Conservation (phyloP, 106 monocot genomes). For the Vanilla planifolia region DNA sequence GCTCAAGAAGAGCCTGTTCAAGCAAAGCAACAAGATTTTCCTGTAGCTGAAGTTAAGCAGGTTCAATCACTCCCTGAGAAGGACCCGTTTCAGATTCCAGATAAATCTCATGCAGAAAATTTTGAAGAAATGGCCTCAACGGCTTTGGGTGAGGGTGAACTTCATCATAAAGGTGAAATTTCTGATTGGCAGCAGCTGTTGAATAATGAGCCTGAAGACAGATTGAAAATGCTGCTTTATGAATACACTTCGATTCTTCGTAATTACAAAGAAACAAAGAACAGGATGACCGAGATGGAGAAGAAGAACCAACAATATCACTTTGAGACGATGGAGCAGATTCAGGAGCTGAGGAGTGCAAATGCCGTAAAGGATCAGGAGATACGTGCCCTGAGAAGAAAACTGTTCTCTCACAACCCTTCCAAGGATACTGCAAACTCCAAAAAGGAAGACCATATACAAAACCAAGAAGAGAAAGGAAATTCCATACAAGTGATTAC, state of each 20-base stretch:
- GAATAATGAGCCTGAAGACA: conserved; percentile 48
- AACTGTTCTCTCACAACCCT: conserved; percentile 27
- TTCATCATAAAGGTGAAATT: conserved; percentile 10
- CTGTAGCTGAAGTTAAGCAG: not conserved
- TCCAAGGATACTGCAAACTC: not conserved
- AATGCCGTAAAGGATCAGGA: conserved; percentile 70
- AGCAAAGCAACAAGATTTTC: not conserved
- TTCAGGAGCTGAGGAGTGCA: conserved; percentile 46
- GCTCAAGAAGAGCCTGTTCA: not conserved
- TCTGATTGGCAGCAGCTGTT: conserved; percentile 30
- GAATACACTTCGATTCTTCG: conserved; percentile 66
- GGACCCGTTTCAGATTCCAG: not conserved
- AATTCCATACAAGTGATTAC: not conserved
- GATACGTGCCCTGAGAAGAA: conserved; percentile 37
- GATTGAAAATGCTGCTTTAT: conserved; percentile 53
- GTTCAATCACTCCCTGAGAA: too few relatives aligned
- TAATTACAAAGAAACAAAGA: conserved; percentile 72
- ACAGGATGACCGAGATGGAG: conserved; percentile 41
- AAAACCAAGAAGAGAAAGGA: conserved; percentile 8
- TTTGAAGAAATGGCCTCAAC: not conserved
- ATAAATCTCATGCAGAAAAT: not conserved
- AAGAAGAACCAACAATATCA: conserved; percentile 36
- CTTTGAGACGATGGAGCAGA: conserved; percentile 30
- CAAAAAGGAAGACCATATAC: not conserved
- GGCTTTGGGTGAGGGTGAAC: not conserved